Percentiles rank a stretch among this genome's conserved stretches.
These are phyloP conservation scores for Monosporozyma unispora DNA, from an alignment of 805 yeast species.

Conservation along the genomic window DNA sequence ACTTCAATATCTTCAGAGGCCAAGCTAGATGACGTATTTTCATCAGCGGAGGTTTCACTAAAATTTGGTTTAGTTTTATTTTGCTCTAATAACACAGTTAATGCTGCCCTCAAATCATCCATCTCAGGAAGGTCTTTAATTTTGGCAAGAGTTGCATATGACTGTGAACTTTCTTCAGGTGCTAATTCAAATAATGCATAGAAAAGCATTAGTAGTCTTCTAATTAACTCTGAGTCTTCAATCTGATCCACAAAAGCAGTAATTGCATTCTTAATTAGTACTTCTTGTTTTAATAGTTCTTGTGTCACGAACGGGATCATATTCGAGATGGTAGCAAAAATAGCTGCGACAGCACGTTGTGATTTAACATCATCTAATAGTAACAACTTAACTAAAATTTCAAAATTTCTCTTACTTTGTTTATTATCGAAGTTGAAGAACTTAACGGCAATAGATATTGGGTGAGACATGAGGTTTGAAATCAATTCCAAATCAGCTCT, in stretches of 20 bases:
- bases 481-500: slow-evolving; percentile 55
- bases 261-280: slow-evolving; percentile 21
- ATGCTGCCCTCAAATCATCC: slow-evolving; percentile 8
- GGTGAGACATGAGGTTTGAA: slow-evolving; percentile 45
- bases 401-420: slow-evolving; percentile 34
- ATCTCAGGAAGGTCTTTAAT: slow-evolving; percentile 2
- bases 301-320: slow-evolving; percentile 31
- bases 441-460: slow-evolving; percentile 36
- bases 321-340: slow-evolving; percentile 30
- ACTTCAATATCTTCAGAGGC: not conserved
- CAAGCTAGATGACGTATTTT: not conserved
- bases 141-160: not conserved
- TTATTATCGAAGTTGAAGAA: slow-evolving; percentile 46
- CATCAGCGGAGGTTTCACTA: not conserved
- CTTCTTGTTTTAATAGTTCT: slow-evolving; percentile 20
- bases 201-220: slow-evolving; percentile 29
- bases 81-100: slow-evolving; percentile 10
- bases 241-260: slow-evolving; percentile 22
- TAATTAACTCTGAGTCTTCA: slow-evolving; percentile 25
- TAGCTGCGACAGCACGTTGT: slow-evolving; percentile 35
- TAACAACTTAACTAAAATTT: slow-evolving; percentile 34
- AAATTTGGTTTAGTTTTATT: not conserved
- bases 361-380: slow-evolving; percentile 33
- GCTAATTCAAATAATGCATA: slow-evolving; percentile 22
- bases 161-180: slow-evolving; percentile 7